phyloP scores from a whole-genome alignment of 306 rosid species.

The Alnus glutinosa region DNA sequence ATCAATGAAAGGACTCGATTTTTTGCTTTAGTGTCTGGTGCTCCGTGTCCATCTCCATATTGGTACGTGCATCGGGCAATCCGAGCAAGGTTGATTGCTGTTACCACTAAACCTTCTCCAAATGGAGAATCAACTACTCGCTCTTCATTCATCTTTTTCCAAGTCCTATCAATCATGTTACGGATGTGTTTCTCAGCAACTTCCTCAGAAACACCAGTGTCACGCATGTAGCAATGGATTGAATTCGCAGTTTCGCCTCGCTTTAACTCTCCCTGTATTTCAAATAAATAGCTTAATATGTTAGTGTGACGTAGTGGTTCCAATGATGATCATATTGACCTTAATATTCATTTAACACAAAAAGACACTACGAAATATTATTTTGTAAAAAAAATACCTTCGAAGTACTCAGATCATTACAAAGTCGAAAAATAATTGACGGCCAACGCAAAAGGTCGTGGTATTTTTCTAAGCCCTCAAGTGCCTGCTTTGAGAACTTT shows the following conservation, averaged over 20 bases:
- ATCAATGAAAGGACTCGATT: conserved; percentile 36
- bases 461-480: conserved; percentile 27
- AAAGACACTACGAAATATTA: no score
- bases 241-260: conserved; percentile 57
- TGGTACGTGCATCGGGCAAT: conserved; percentile 52
- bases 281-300: background rate
- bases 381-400: conserved; percentile 19
- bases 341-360: no score
- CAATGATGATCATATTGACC: no score
- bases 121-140: conserved; percentile 27
- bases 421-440: conserved; percentile 50
- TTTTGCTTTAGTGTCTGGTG: conserved; percentile 33
- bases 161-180: conserved; percentile 35
- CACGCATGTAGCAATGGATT: conserved; percentile 37
- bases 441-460: conserved; percentile 40
- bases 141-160: conserved; percentile 57
- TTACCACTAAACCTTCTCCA: conserved; percentile 36
- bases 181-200: conserved; percentile 16
- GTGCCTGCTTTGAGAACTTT: conserved; percentile 38
- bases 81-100: conserved; percentile 46
- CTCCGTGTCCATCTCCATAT: conserved; percentile 60
- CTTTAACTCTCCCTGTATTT: conserved; percentile 45
- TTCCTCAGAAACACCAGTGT: conserved; percentile 29
- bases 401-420: conserved; percentile 62
- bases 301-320: no score